These are phyloP conservation scores for Trichomonas gallinae DNA, from an alignment of 208 protist genomes.

Conservation along the genomic window DNA sequence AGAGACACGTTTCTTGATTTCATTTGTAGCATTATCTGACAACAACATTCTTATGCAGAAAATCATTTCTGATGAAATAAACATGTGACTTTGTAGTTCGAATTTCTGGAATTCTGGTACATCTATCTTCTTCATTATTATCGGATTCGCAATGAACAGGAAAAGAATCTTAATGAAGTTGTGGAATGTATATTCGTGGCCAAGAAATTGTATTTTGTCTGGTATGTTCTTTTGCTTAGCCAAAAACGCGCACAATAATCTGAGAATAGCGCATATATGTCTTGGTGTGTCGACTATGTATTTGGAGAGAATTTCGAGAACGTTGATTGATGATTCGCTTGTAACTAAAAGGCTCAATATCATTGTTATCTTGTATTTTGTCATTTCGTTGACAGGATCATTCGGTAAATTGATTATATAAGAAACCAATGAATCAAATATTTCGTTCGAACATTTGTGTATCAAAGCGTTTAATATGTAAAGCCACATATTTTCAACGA, in stretches of 20 bases:
- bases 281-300: not conserved
- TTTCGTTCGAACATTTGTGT: not conserved
- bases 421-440: not conserved
- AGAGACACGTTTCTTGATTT: not conserved
- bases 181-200: not conserved
- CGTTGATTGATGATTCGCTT: not conserved
- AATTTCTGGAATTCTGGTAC: not conserved
- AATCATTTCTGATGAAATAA: not conserved
- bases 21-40: not conserved
- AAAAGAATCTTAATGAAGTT: not conserved
- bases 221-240: not conserved
- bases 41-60: not conserved
- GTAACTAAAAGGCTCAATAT: not conserved
- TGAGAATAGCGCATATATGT: not conserved
- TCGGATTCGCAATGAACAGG: not conserved
- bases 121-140: not conserved
- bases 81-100: not conserved
- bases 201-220: not conserved
- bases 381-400: not conserved
- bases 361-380: not conserved
- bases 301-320: not conserved
- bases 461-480: not conserved
- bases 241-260: not conserved
- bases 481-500: not conserved
- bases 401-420: not conserved